A percentile compares a stretch with the other conserved stretches of the same genome.
These are phyloP conservation scores for Cardamine resedifolia DNA, from an alignment of 345 rosid genomes.

Conservation along the genomic window DNA sequence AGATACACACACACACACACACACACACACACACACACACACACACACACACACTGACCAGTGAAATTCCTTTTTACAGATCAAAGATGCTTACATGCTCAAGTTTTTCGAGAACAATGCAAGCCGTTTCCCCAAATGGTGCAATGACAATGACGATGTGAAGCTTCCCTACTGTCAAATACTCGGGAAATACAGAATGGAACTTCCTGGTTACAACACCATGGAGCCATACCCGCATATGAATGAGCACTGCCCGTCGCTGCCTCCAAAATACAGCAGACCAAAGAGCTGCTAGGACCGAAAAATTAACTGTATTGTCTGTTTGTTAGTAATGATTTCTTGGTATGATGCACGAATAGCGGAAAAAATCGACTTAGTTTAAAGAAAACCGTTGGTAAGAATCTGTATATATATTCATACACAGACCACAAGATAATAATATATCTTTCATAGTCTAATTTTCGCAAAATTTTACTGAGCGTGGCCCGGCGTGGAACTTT, in stretches of 20 bases:
- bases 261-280: constrained; percentile 81
- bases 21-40: neutral
- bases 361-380: too few relatives aligned
- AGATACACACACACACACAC: too few relatives aligned
- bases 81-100: constrained; percentile 84
- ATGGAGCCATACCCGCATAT: constrained; percentile 86
- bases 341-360: constrained; percentile 14
- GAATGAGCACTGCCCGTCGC: constrained; percentile 86
- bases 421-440: neutral
- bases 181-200: constrained; percentile 88
- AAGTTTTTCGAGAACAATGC: constrained; percentile 73
- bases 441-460: neutral
- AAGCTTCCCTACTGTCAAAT: constrained; percentile 93
- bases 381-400: too few relatives aligned
- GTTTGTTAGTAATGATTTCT: constrained; percentile 29
- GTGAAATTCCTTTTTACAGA: constrained; percentile 41
- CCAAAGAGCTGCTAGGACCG: constrained; percentile 58
- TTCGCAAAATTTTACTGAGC: neutral
- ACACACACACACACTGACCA: neutral
- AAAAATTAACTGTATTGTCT: neutral
- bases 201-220: constrained; percentile 83
- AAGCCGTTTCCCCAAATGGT: constrained; percentile 88
- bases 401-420: neutral
- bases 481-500: neutral
- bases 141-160: constrained; percentile 75